Percentiles rank a stretch among this genome's conserved stretches.
Evolutionary conservation across 192 early-diverging fungal genomes (phyloP).

Genomic region (Linnemannia schmuckeri): DNA sequence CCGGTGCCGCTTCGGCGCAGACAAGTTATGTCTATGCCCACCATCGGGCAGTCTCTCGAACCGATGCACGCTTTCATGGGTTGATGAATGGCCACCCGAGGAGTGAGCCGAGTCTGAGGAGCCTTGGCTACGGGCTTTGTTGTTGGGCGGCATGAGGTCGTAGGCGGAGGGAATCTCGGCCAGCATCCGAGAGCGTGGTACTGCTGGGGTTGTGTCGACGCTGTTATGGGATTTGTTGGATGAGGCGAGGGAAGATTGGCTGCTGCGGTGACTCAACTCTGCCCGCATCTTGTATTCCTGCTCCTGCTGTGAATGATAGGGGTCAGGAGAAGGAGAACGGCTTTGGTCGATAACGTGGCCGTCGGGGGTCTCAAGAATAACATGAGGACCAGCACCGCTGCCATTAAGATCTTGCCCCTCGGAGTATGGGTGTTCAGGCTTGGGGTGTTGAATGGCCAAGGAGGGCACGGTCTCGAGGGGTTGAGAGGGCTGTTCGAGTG

Average conservation of each 20-base stretch:
- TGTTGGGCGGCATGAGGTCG: slow-evolving; percentile 19
- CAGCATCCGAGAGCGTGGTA: slow-evolving; percentile 3
- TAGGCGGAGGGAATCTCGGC: slow-evolving; percentile 44
- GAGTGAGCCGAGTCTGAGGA: slow-evolving; percentile 11
- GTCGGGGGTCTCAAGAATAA: neutral
- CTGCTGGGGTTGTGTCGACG: neutral
- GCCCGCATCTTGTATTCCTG: neutral
- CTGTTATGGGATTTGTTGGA: neutral
- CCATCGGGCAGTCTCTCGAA: slow-evolving; percentile 43
- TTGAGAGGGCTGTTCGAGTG: slow-evolving; percentile 10
- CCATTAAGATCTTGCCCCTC: neutral
- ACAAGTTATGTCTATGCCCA: slow-evolving; percentile 33
- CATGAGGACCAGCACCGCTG: neutral
- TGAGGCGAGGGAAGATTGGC: slow-evolving; percentile 4
- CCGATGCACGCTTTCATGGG: slow-evolving; percentile 28
- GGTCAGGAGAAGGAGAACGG: neutral
- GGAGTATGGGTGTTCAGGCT: neutral
- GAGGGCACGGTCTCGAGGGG: neutral
- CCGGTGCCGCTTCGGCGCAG: slow-evolving; percentile 44
- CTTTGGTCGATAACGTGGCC: neutral
- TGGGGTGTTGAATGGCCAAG: neutral
- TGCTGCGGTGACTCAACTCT: neutral
- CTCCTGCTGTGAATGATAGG: neutral
- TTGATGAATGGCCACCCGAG: slow-evolving; percentile 13
- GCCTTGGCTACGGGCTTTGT: neutral